A percentile compares a stretch with the other conserved stretches of the same genome.
Evolutionary conservation across 2,329 filamentous ascomycete species (phyloP).

Genomic region (Ilyonectria sp.): DNA sequence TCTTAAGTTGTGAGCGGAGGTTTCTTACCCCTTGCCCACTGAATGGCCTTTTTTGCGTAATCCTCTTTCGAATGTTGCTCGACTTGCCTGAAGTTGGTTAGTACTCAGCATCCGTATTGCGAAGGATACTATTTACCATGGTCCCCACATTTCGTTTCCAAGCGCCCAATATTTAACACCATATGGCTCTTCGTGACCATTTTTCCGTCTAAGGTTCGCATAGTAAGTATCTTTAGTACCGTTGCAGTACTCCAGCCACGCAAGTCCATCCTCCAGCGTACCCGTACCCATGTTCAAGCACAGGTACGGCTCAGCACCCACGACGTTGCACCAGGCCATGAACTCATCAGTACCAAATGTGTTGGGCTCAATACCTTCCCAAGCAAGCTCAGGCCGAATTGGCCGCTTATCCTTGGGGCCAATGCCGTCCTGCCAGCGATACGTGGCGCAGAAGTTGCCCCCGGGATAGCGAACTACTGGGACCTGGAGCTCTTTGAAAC

Average conservation of each 20-base stretch:
- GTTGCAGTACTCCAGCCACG: slow-evolving; percentile 90
- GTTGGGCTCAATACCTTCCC: slow-evolving; percentile 82
- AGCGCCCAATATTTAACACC: slow-evolving; percentile 87
- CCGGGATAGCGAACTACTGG: slow-evolving; percentile 86
- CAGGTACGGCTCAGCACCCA: slow-evolving; percentile 83
- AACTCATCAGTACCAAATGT: slow-evolving; percentile 89
- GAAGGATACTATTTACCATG: slow-evolving; percentile 53
- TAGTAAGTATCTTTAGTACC: slow-evolving; percentile 81
- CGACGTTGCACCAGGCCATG: slow-evolving; percentile 81
- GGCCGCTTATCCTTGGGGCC: slow-evolving; percentile 80
- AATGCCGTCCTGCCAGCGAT: slow-evolving; percentile 87
- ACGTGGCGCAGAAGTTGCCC: slow-evolving; percentile 88
- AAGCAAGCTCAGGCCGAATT: slow-evolving; percentile 73
- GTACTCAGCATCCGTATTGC: not conserved
- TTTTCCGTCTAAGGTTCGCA: slow-evolving; percentile 81
- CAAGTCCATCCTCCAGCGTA: slow-evolving; percentile 66
- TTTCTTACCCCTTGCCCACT: slow-evolving; percentile 72
- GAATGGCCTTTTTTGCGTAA: slow-evolving; percentile 76
- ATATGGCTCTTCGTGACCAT: slow-evolving; percentile 83
- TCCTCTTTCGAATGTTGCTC: slow-evolving; percentile 77
- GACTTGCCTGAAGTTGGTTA: slow-evolving; percentile 62
- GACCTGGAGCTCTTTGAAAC: slow-evolving; percentile 79
- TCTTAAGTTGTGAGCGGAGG: fast-evolving
- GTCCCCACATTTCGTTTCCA: slow-evolving; percentile 80
- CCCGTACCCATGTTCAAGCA: slow-evolving; percentile 83